Percentiles rank a stretch among this genome's conserved stretches.
Evolutionary conservation across 352 stramenopile species (phyloP).

Genomic region (Globisporangium sylvaticum): DNA sequence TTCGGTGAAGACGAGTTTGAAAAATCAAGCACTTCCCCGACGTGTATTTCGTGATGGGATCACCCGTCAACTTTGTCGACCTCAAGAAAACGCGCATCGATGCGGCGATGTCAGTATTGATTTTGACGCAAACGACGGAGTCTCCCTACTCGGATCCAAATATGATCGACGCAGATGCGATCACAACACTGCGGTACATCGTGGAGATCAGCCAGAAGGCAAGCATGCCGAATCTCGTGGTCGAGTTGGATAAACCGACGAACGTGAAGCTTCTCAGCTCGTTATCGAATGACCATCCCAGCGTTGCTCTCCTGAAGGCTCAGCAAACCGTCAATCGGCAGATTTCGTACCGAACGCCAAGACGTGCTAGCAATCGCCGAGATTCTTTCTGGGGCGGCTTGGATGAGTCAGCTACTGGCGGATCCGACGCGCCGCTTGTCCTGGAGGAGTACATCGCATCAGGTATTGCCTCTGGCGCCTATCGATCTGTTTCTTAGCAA

Average conservation of each 20-base stretch:
- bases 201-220: constrained; percentile 72
- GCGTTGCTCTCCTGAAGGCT: constrained; percentile 33
- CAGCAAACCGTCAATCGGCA: constrained; percentile 34
- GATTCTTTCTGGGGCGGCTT: constrained; percentile 38
- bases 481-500: neutral
- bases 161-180: constrained; percentile 80
- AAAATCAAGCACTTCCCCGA: constrained; percentile 46
- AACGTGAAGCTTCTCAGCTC: constrained; percentile 82
- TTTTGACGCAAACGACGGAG: constrained; percentile 49
- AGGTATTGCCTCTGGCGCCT: constrained; percentile 14
- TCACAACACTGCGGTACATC: constrained; percentile 79
- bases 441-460: constrained; percentile 74
- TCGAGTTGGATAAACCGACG: constrained; percentile 65
- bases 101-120: constrained; percentile 49
- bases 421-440: constrained; percentile 37
- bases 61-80: constrained; percentile 69
- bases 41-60: constrained; percentile 69
- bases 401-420: constrained; percentile 26
- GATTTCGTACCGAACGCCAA: constrained; percentile 38
- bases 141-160: constrained; percentile 66
- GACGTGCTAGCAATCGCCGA: constrained; percentile 34
- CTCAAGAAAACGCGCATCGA: constrained; percentile 68
- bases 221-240: constrained; percentile 64
- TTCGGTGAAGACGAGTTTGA: constrained; percentile 57
- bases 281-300: constrained; percentile 48